Conservation (phyloP, 345 rosid species). For the Aethionema arabicum region DNA sequence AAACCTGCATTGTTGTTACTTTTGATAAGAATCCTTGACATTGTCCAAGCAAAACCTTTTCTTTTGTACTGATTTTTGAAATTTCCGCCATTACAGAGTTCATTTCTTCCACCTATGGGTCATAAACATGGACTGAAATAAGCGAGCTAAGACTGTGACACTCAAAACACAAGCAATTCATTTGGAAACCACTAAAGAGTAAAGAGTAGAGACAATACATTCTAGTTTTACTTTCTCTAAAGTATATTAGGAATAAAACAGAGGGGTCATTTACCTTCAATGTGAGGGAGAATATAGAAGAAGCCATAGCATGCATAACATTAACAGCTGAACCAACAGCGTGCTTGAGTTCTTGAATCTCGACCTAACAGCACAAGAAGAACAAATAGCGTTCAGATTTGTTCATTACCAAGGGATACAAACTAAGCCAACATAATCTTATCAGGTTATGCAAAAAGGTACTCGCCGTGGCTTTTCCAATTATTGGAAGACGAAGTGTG, state of each 20-base stretch:
- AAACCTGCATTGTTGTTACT: slow-evolving; percentile 78
- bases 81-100: slow-evolving; percentile 64
- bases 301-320: slow-evolving; percentile 82
- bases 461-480: slow-evolving; percentile 69
- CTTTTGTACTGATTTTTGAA: slow-evolving; percentile 61
- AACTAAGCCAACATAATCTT: background rate
- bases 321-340: slow-evolving; percentile 80
- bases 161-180: slow-evolving; percentile 5
- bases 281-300: slow-evolving; percentile 59
- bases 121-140: slow-evolving; percentile 2
- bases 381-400: slow-evolving; percentile 12
- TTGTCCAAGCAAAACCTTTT: slow-evolving; percentile 58
- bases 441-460: slow-evolving; percentile 3
- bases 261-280: slow-evolving; percentile 50
- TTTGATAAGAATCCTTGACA: slow-evolving; percentile 68
- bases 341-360: slow-evolving; percentile 78
- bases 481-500: slow-evolving; percentile 88
- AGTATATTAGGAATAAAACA: background rate
- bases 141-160: background rate
- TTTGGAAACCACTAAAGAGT: slow-evolving; percentile 4
- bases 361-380: slow-evolving; percentile 46
- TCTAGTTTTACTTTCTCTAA: background rate
- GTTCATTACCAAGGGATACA: slow-evolving; percentile 15
- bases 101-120: slow-evolving; percentile 72
- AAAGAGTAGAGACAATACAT: background rate